Evolutionary conservation across 179 eudicot genomes (phyloP).

Genomic region (Patellifolia procumbens): DNA sequence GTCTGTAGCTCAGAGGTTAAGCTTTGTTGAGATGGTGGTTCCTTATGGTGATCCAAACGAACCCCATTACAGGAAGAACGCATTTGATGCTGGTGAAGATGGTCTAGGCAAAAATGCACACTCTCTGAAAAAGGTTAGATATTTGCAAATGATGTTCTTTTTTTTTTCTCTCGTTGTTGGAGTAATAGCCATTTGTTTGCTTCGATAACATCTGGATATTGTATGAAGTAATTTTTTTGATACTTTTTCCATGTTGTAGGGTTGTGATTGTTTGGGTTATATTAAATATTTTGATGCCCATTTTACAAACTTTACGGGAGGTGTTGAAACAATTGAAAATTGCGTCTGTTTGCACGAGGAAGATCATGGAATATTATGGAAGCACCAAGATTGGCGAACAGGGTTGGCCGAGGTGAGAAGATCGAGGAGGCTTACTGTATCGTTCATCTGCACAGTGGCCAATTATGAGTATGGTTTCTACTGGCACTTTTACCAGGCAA

Average conservation of each 20-base stretch:
- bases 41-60: constrained; percentile 97
- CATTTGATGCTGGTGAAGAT: constrained; percentile 99
- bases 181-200: background rate
- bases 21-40: constrained; percentile 98
- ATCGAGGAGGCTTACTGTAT: constrained; percentile 85
- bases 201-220: background rate
- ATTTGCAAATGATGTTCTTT: background rate
- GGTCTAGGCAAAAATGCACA: constrained; percentile 95
- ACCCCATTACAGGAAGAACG: constrained; percentile 94
- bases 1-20: constrained; percentile 85
- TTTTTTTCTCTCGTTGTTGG: background rate
- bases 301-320: constrained; percentile 92
- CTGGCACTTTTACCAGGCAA: constrained; percentile 99
- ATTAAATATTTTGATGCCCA: constrained; percentile 95
- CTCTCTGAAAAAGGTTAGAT: constrained; percentile 81
- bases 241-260: constrained; percentile 46
- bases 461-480: constrained; percentile 96
- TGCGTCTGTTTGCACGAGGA: constrained; percentile 97
- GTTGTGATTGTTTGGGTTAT: constrained; percentile 92
- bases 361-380: constrained; percentile 96
- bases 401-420: constrained; percentile 95
- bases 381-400: constrained; percentile 99
- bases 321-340: constrained; percentile 92
- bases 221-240: background rate
- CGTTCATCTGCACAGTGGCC: constrained; percentile 95